Evolutionary conservation across 2,329 filamentous ascomycete genomes (phyloP).

Genomic region (Fusarium armeniacum): DNA sequence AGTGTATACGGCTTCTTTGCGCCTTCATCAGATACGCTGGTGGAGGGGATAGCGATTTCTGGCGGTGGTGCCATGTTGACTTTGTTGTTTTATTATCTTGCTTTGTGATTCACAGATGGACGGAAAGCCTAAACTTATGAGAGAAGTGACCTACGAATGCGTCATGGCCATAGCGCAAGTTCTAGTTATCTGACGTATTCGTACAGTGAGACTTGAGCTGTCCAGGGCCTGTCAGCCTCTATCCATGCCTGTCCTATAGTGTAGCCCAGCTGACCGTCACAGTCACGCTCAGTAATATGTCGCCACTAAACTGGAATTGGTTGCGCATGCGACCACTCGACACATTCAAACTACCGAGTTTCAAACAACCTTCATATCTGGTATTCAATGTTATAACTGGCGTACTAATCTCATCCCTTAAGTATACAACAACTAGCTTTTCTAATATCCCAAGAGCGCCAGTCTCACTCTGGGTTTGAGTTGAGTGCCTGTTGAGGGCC

Average conservation of each 20-base stretch:
- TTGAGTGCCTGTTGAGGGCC: neutral
- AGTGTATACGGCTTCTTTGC: slow-evolving; percentile 77
- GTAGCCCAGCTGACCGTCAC: slow-evolving; percentile 19
- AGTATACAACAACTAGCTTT: neutral
- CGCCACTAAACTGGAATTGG: slow-evolving; percentile 36
- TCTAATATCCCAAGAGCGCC: neutral
- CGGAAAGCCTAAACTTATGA: neutral
- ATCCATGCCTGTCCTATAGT: slow-evolving; percentile 2
- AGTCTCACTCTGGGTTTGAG: neutral
- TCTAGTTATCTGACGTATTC: slow-evolving; percentile 38
- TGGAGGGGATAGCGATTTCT: slow-evolving; percentile 77
- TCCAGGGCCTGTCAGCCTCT: slow-evolving; percentile 21
- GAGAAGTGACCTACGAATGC: slow-evolving; percentile 32
- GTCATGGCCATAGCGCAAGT: slow-evolving; percentile 36
- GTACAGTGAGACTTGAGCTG: slow-evolving; percentile 25
- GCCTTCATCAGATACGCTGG: slow-evolving; percentile 67
- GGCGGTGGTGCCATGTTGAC: slow-evolving; percentile 72
- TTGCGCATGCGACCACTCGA: slow-evolving; percentile 27
- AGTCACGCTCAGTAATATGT: slow-evolving; percentile 31
- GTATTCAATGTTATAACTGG: neutral
- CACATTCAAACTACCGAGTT: neutral
- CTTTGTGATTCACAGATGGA: neutral
- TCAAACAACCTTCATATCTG: neutral
- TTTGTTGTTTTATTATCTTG: slow-evolving; percentile 13
- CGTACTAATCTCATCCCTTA: neutral